Conservation (phyloP, 2,329 filamentous ascomycete genomes). For the Samsoniella hepiali region DNA sequence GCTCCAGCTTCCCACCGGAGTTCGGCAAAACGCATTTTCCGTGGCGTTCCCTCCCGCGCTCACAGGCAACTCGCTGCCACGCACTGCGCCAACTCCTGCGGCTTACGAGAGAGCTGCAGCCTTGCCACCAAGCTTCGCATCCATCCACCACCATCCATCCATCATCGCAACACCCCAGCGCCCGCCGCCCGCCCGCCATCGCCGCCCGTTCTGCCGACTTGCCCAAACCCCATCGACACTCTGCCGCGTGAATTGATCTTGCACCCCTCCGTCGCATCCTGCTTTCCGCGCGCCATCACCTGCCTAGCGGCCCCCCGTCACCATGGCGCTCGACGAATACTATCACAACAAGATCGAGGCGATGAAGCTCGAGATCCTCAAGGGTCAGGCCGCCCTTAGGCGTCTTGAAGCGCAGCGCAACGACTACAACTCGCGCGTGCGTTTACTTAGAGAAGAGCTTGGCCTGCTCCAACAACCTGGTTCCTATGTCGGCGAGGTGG, state of each 20-base stretch:
- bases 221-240: not conserved
- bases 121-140: conserved; percentile 24
- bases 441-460: conserved; percentile 89
- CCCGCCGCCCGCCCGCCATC: conserved; percentile 12
- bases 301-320: conserved; percentile 35
- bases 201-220: not conserved
- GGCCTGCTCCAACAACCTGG: conserved; percentile 94
- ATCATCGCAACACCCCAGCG: conserved; percentile 17
- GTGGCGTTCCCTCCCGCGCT: not conserved
- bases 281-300: conserved; percentile 6
- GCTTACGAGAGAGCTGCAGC: conserved; percentile 28
- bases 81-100: conserved; percentile 13
- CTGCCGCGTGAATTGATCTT: conserved; percentile 13
- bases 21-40: conserved; percentile 23
- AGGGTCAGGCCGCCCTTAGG: conserved; percentile 92
- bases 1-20: conserved; percentile 12
- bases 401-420: conserved; percentile 96
- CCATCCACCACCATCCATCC: conserved; percentile 17
- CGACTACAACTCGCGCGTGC: conserved; percentile 98
- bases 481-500: conserved; percentile 98
- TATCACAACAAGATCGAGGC: conserved; percentile 99
- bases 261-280: not conserved
- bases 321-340: conserved; percentile 98
- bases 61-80: conserved; percentile 17
- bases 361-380: conserved; percentile 99